Evolutionary conservation across 2,329 filamentous ascomycete genomes (phyloP).

Genomic region (Fusarium palustre): DNA sequence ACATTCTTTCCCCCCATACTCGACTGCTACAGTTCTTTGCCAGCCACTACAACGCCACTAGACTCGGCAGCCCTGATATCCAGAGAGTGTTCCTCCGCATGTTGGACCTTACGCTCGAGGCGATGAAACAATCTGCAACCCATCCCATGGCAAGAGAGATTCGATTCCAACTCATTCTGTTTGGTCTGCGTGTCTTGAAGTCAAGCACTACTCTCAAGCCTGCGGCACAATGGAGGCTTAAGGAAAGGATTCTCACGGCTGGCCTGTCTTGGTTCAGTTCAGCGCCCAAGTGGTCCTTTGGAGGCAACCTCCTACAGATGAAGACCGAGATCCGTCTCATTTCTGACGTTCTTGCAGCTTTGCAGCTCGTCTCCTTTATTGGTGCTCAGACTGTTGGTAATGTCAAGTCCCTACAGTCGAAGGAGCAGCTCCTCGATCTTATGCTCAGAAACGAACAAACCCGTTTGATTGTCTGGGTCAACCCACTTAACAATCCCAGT

Average conservation of each 20-base stretch:
- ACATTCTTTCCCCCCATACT: conserved; percentile 87
- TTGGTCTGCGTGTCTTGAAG: conserved; percentile 81
- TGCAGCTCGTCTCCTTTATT: conserved; percentile 73
- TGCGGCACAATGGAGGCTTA: conserved; percentile 80
- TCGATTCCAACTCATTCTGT: conserved; percentile 88
- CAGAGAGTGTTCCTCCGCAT: conserved; percentile 86
- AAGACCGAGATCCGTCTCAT: conserved; percentile 91
- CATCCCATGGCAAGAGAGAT: conserved; percentile 93
- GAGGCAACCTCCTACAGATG: conserved; percentile 90
- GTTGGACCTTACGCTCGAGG: conserved; percentile 81
- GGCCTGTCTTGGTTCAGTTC: conserved; percentile 89
- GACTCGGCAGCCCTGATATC: conserved; percentile 84
- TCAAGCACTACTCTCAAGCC: conserved; percentile 75
- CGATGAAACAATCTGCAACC: conserved; percentile 74
- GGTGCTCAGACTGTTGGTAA: conserved; percentile 64
- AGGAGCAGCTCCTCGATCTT: conserved; percentile 84
- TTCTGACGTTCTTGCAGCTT: conserved; percentile 75
- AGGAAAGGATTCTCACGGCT: conserved; percentile 88
- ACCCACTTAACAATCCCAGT: conserved; percentile 74
- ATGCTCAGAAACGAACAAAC: conserved; percentile 87
- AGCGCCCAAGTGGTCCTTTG: conserved; percentile 91
- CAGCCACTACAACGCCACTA: conserved; percentile 94
- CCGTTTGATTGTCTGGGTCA: conserved; percentile 89
- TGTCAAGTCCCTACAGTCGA: conserved; percentile 76
- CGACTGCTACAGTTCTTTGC: conserved; percentile 88